Evolutionary conservation across 768 basidiomycete species (phyloP), one percentile per base, ranked within the genome.

Genomic region (Daedaleopsis sinensis): DNA sequence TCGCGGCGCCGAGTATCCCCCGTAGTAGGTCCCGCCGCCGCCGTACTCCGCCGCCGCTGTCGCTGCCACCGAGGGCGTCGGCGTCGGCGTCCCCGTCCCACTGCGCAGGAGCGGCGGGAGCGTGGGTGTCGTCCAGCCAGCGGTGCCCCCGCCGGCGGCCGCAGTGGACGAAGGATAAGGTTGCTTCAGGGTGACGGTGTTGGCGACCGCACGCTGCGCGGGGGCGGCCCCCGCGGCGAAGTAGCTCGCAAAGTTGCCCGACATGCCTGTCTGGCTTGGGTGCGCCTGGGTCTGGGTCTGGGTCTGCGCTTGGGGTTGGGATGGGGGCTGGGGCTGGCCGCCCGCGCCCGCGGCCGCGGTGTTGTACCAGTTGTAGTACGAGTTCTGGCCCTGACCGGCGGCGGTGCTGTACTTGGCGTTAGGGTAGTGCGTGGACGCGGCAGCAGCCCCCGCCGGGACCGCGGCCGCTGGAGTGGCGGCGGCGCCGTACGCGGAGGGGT

Each of bases 141-240:
- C 32, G 55, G 52, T 37, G 23, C 51, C 56, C 18, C 10, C 42
- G 65, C 61, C 70, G 16, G 64, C 46, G 1, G 73, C 68, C 4
- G 71, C 70, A 15, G 64, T 39, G 1, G 73, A 69, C 4, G 71
- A 12, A 42, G 65, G 61, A 59, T 70, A 72, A 37, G 52, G 61
- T 37, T 67, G 70, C 39, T 65, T 65, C 10, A 66, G 55, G 19
- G 67, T 63, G 24, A 83, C 82, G 0, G 84, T 85, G 50, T 85
- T 86, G 11, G 83, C 84, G 7, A 85, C 84, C 3, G 81, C 84
- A 5, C 84, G 80, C 56, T 82, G 78, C 3, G 64, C 59, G 43
- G 65, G 70, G 36, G 47, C 47, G 21, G 47, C 13, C 47, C 47
- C 47, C 24, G 47, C 11, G 2, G 69, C 74, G 61, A 79, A 83